Percentiles rank a stretch among this genome's conserved stretches.
phyloP scores from a whole-genome alignment of 106 monocot genomes.

The Cymbidium sinense region DNA sequence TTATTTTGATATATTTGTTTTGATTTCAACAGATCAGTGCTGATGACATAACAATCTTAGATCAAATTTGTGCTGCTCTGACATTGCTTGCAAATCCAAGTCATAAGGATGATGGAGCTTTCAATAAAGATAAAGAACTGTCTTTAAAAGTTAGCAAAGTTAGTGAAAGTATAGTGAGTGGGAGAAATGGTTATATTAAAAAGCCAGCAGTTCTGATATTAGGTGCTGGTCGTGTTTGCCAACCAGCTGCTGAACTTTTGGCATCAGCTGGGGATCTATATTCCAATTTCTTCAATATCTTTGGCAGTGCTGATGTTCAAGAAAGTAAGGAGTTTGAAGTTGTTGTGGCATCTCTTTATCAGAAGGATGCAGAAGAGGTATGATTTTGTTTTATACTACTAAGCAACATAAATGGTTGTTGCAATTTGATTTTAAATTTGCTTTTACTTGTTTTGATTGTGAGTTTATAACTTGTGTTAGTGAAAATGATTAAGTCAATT shows the following conservation, averaged over 20 bases:
- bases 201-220: slow-evolving; percentile 64
- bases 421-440: neutral
- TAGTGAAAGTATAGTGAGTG: slow-evolving; percentile 27
- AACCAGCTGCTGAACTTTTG: slow-evolving; percentile 79
- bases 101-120: slow-evolving; percentile 17
- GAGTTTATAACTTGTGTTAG: neutral
- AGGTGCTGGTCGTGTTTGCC: slow-evolving; percentile 90
- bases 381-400: neutral
- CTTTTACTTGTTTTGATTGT: neutral
- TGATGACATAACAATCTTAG: slow-evolving; percentile 46
- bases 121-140: slow-evolving; percentile 35
- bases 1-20: neutral
- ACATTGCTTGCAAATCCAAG: slow-evolving; percentile 42
- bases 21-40: slow-evolving; percentile 59
- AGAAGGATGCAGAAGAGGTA: slow-evolving; percentile 94
- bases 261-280: slow-evolving; percentile 35
- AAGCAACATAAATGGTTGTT: neutral
- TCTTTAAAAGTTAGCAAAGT: slow-evolving; percentile 51
- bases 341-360: slow-evolving; percentile 85
- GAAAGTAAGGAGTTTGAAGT: slow-evolving; percentile 46
- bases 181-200: slow-evolving; percentile 9
- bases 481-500: neutral
- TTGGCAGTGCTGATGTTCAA: slow-evolving; percentile 13
- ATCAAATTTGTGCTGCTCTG: slow-evolving; percentile 77
- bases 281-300: slow-evolving; percentile 16